Percentiles rank a stretch among this genome's conserved stretches.
These are phyloP conservation scores for Alternaria triticimaculans DNA, from an alignment of 2,329 filamentous ascomycete genomes.

Conservation along the genomic window DNA sequence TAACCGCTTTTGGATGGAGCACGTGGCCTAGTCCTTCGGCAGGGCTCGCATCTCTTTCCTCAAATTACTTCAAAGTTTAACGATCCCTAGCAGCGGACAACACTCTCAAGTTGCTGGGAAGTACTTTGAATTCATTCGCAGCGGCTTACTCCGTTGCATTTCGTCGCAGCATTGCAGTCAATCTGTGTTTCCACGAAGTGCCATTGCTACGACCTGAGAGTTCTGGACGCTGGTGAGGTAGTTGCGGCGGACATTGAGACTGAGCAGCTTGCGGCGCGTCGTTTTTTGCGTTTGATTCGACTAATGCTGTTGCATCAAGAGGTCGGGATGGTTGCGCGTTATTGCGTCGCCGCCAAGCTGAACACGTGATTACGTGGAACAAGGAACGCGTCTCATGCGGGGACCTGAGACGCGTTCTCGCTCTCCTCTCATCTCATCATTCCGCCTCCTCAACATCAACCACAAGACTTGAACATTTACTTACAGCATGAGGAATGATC, in stretches of 20 bases:
- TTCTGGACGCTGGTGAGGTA: background rate
- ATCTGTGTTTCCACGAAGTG: background rate
- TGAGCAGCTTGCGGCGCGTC: background rate
- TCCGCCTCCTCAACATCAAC: background rate
- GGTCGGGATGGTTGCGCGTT: background rate
- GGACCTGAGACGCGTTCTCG: background rate
- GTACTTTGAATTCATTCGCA: background rate
- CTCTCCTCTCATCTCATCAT: background rate
- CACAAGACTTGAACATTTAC: background rate
- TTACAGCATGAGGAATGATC: constrained; percentile 20
- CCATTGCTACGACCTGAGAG: background rate
- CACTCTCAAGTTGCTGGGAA: background rate
- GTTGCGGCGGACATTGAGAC: background rate
- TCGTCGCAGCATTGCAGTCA: background rate
- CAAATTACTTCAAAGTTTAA: background rate
- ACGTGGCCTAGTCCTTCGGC: constrained; percentile 19
- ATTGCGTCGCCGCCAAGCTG: background rate
- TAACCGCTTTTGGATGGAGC: constrained; percentile 9
- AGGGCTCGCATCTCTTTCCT: constrained; percentile 11
- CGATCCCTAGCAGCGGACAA: background rate
- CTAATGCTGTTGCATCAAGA: background rate
- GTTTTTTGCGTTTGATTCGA: background rate
- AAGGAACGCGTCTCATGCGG: background rate
- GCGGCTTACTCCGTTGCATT: background rate
- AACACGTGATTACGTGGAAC: constrained; percentile 1